Evolutionary conservation across 768 basidiomycete genomes (phyloP).

Genomic region (Pholiota molesta): DNA sequence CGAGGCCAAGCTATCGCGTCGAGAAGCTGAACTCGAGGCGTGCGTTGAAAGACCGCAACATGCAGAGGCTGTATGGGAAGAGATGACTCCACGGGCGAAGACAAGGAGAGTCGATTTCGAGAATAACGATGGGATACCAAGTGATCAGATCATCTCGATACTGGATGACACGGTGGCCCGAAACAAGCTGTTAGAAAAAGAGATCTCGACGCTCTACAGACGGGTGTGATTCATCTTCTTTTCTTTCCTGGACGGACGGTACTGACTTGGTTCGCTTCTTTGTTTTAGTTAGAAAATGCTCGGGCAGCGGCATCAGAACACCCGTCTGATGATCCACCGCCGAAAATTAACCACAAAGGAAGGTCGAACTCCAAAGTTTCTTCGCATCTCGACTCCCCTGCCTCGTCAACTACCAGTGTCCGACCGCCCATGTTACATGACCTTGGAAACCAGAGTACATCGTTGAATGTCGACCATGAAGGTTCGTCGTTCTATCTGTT

Average conservation of each 20-base stretch:
- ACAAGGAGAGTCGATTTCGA: neutral
- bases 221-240: constrained; percentile 30
- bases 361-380: neutral
- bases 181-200: constrained; percentile 47
- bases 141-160: constrained; percentile 44
- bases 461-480: neutral
- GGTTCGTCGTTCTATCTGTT: neutral
- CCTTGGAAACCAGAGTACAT: neutral
- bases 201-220: constrained; percentile 41
- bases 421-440: neutral
- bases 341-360: neutral
- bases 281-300: constrained; percentile 24
- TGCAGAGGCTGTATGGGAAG: neutral
- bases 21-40: constrained; percentile 58
- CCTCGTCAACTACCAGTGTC: neutral
- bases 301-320: constrained; percentile 17
- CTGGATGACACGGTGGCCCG: constrained; percentile 39
- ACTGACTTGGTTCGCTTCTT: neutral
- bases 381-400: neutral
- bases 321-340: neutral
- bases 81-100: neutral
- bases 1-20: constrained; percentile 55
- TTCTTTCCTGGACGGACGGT: neutral
- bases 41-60: constrained; percentile 17
- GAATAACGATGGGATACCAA: constrained; percentile 22